These are phyloP conservation scores for Celoporthe dispersa DNA, from an alignment of 2,329 filamentous ascomycete genomes.

Conservation along the genomic window DNA sequence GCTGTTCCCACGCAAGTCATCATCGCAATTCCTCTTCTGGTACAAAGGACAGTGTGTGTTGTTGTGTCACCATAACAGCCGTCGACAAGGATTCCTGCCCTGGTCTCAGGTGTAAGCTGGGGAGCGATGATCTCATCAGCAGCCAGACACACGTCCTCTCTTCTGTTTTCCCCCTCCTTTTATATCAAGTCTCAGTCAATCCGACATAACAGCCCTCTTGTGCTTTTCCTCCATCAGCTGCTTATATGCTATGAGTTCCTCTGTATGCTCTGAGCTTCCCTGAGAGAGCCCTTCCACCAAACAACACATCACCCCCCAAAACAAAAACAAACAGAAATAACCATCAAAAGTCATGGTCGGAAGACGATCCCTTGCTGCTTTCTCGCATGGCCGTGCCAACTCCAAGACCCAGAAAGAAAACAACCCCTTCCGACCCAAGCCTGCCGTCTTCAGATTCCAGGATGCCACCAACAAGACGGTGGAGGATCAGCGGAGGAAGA, in stretches of 20 bases:
- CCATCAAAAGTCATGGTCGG: constrained; percentile 23
- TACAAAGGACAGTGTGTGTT: background rate
- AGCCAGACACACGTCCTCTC: background rate
- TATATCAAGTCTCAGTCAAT: background rate
- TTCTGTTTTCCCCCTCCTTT: background rate
- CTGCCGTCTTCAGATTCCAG: constrained; percentile 42
- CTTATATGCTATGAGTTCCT: background rate
- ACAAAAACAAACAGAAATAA: too few species aligned
- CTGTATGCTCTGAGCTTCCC: background rate
- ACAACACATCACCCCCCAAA: too few species aligned
- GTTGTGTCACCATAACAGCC: background rate
- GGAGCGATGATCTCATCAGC: constrained; percentile 25
- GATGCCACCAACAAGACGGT: constrained; percentile 52
- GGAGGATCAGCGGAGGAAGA: constrained; percentile 47
- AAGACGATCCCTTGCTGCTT: constrained; percentile 23
- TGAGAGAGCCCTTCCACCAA: background rate
- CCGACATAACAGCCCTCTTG: background rate
- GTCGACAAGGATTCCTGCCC: constrained; percentile 3
- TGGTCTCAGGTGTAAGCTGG: background rate
- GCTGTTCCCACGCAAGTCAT: background rate
- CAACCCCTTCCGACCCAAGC: constrained; percentile 23
- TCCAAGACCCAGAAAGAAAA: constrained; percentile 1
- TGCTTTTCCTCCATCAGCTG: background rate
- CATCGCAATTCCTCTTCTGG: background rate
- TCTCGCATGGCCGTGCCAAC: constrained; percentile 6